Evolutionary conservation across 1,139 yeast genomes (phyloP).

Genomic region (Sugiyamaella grinbergsii): DNA sequence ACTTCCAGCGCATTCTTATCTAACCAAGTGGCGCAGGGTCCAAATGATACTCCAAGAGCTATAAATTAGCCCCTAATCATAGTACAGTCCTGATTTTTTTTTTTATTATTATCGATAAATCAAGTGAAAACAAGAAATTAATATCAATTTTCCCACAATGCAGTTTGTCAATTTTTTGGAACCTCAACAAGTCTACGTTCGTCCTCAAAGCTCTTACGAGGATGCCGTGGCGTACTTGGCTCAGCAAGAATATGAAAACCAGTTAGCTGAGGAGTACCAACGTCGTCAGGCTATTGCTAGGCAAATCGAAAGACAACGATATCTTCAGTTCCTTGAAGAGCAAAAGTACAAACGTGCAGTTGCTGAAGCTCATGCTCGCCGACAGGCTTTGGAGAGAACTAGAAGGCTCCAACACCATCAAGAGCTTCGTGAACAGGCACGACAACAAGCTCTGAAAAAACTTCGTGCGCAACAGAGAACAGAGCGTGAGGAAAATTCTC

Average conservation of each 20-base stretch:
- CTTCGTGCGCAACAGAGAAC: background rate
- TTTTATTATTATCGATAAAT: background rate
- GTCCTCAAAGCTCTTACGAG: conserved; percentile 14
- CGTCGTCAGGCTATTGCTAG: conserved; percentile 14
- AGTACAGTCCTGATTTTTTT: background rate
- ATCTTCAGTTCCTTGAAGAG: conserved; percentile 11
- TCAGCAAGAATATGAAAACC: conserved; percentile 18
- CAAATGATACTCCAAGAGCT: background rate
- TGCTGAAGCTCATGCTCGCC: conserved; percentile 16
- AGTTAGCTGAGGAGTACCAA: conserved; percentile 20
- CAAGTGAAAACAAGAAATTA: background rate
- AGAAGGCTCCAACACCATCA: conserved; percentile 6
- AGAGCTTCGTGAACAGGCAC: conserved; percentile 2
- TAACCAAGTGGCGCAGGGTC: conserved; percentile 18
- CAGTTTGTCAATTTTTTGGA: conserved; percentile 13
- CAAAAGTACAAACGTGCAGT: conserved; percentile 10
- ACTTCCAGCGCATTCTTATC: conserved; percentile 10
- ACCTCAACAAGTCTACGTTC: conserved; percentile 10
- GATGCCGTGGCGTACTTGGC: conserved; percentile 17
- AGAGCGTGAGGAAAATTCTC: conserved; percentile 7
- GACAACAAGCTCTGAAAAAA: background rate
- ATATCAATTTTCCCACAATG: conserved; percentile 6
- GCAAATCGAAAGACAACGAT: conserved; percentile 16
- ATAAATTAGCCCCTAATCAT: conserved; percentile 7
- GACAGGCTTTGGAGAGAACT: conserved; percentile 5